Base-by-base conservation (phyloP, 495 filamentous ascomycete species). In the Trichoderma reesei region DNA sequence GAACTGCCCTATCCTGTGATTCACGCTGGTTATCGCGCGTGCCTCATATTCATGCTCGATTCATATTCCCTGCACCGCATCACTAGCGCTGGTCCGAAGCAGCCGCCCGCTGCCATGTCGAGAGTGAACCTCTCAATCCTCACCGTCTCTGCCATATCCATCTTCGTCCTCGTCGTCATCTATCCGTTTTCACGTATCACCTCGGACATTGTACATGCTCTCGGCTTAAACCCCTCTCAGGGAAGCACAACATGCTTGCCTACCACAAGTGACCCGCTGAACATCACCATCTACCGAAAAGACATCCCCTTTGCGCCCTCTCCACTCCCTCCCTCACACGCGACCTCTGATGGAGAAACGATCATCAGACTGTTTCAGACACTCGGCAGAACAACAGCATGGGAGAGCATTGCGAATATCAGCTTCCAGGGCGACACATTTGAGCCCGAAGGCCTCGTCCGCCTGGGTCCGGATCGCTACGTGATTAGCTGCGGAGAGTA, bases 381-480 rank as follows among this genome's bases (percentile, higher is more conserved):
- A 7, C 67, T 78, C 7, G 65, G 63, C 60, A 71, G 71, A 18
- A 69, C 70, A 8, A 74, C 73, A 0, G 48, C 31, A 26, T 77
- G 72, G 74, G 69, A 65, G 3, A 64, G 76, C 10, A 65, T 78
- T 9, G 69, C 69, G 3, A 73, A 71, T 54, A 64, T 72, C 62
- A 54, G 54, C 11, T 70, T 78, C n/a, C 66, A 77, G 54, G 75
- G 72, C 26, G 69, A 78, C 59, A 74, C 72, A 6, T 75, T 69
- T 42, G 72, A 76, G 65, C 74, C 72, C 8, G 75, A 78, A 60
- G 71, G 75, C 3, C 70, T 78, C 16, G 67, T 71, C 14, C 72
- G 70, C 41, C 20, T 75, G 8, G 72, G 73, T 20, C 64, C 70
- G n/a, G 65, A 72, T 38, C 73, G 71, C 9, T 72, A 67, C 31